phyloP scores from a whole-genome alignment of 441 rosid genomes.

The Euphorbia schlechtendalii region DNA sequence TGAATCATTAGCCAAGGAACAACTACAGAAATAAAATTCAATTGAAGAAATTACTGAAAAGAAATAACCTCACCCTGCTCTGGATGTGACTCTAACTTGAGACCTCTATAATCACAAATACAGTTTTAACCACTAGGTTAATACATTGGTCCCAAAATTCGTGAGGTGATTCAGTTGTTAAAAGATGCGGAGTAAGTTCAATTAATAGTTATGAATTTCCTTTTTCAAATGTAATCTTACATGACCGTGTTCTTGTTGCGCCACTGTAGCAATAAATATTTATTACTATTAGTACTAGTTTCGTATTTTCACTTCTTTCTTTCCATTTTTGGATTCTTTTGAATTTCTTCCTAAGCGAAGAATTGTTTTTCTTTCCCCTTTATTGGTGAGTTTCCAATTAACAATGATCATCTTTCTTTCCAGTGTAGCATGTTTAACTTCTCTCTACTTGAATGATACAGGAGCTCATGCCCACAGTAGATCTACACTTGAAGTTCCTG shows the following conservation, averaged over 20 bases:
- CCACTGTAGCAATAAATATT: not conserved
- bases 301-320: not conserved
- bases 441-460: constrained; percentile 31
- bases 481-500: constrained; percentile 91
- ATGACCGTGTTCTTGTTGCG: not conserved
- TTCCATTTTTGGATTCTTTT: not conserved
- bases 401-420: not conserved
- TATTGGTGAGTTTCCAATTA: not conserved
- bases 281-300: not conserved
- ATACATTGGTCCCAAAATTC: too few relatives aligned
- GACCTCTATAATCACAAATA: too few relatives aligned
- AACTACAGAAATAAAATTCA: not conserved
- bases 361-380: not conserved
- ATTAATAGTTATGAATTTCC: not conserved
- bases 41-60: not conserved
- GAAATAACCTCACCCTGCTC: too few relatives aligned
- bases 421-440: constrained; percentile 5
- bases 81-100: too few relatives aligned
- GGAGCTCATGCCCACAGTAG: constrained; percentile 92
- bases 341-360: not conserved
- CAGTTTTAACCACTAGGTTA: too few relatives aligned
- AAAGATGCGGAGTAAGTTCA: too few relatives aligned
- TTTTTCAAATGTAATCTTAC: not conserved
- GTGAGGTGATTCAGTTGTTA: too few relatives aligned
- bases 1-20: not conserved